These are phyloP conservation scores for Pichia scutulata DNA, from an alignment of 805 yeast species.

Conservation along the genomic window DNA sequence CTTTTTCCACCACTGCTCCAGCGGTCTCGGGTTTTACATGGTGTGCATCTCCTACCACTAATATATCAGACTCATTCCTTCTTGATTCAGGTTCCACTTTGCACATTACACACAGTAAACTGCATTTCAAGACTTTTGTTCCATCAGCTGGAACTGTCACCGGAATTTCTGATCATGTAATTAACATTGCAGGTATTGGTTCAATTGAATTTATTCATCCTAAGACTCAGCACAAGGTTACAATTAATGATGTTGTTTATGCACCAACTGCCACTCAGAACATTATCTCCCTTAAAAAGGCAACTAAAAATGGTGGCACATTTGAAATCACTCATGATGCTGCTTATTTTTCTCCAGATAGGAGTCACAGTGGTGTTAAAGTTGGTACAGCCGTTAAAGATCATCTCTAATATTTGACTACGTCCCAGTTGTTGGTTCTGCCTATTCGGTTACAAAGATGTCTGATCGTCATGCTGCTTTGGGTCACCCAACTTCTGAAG, in stretches of 20 bases:
- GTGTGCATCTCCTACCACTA: background rate
- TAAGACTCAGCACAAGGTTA: background rate
- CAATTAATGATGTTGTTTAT: background rate
- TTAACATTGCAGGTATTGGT: background rate
- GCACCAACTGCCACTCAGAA: background rate
- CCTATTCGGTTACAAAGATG: background rate
- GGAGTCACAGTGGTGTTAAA: background rate
- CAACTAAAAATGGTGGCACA: background rate
- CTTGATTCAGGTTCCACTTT: background rate
- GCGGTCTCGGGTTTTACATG: background rate
- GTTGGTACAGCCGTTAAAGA: background rate
- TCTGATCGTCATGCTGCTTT: background rate
- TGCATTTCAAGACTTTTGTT: background rate
- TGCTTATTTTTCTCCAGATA: background rate
- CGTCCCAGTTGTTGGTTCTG: background rate
- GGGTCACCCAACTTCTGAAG: conserved; percentile 1
- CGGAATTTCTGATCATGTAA: background rate
- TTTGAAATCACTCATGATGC: background rate
- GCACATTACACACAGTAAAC: background rate
- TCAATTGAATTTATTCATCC: background rate
- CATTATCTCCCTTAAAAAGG: background rate
- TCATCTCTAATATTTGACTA: background rate
- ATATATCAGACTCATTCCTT: background rate
- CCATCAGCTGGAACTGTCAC: background rate
- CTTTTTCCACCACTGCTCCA: background rate